Base-by-base conservation (phyloP, 1,284 basidiomycete genomes). In the Ganoderma leucocontextum region DNA sequence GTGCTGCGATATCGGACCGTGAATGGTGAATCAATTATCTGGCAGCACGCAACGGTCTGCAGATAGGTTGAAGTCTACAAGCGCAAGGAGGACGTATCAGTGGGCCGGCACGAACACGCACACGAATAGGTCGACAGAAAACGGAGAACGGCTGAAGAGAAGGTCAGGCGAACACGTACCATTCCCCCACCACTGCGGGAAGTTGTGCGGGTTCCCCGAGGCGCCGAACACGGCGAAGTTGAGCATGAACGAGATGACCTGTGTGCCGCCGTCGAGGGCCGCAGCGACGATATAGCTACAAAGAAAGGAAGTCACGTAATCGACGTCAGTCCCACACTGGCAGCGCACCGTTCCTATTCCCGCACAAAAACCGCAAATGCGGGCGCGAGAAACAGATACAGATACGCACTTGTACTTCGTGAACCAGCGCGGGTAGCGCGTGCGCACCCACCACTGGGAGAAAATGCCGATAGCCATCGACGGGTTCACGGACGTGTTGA, bases 371-470 rank as follows among this genome's bases (percentile, higher is more conserved):
- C 58, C 57, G 36, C 8, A 13, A 38, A 29, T 29, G 29, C 29
- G 29, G 29, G 29, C 29, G 29, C n/a, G 36, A 25, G 3, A 29
- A n/a, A 10, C 10, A 39, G 22, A 39, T 22, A 22, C 6, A 10
- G 25, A 33, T 67, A 86, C 78, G 79, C 85, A 90, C 80, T 89
- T 89, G 80, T 89, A 89, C 77, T 88, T 86, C 66, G 83, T 81
- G 82, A 87, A 87, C 83, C 83, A 86, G 35, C 82, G 78, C 38
- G 85, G 82, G 64, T 82, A 78, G 71, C 76, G 78, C 68, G 78
- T 82, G 66, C 84, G 78, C 44, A 87, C 80, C 71, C 83, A 86
- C 78, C 83, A 87, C 73, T 89, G 87, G n/a, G 86, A 87, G 75
- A 87, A 84, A 39, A 87, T 73, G 22, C 86, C 87, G 47, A 89